These are phyloP conservation scores for Starmerella vaccinii DNA, from an alignment of 805 yeast species.

Conservation along the genomic window DNA sequence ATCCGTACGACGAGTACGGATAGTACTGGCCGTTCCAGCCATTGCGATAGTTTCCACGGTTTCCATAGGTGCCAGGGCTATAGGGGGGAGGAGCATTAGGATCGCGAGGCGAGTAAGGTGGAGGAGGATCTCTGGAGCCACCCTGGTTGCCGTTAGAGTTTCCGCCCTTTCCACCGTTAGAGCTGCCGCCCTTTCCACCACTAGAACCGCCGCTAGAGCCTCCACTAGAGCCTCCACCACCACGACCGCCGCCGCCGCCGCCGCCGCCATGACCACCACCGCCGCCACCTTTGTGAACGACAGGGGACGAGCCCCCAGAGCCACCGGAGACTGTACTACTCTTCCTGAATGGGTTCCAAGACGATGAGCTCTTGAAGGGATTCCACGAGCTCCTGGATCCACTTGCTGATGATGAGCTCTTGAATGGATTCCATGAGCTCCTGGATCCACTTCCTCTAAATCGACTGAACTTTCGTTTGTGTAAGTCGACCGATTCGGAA, in stretches of 20 bases:
- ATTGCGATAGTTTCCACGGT: conserved; percentile 3
- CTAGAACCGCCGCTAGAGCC: not conserved
- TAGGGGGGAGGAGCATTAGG: conserved; percentile 7
- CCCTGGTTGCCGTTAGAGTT: too few relatives aligned
- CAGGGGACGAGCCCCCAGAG: not conserved
- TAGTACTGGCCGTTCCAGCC: conserved; percentile 17
- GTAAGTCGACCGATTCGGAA: too few relatives aligned
- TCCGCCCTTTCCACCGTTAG: not conserved
- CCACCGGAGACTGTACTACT: too few relatives aligned
- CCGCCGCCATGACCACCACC: not conserved
- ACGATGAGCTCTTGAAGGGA: too few relatives aligned
- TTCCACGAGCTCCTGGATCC: too few relatives aligned
- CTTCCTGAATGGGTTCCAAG: too few relatives aligned
- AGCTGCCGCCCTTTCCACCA: not conserved
- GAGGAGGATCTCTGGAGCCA: conserved; percentile 1
- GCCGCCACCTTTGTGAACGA: not conserved
- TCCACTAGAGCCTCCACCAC: not conserved
- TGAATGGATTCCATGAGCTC: too few relatives aligned
- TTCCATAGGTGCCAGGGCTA: conserved; percentile 6
- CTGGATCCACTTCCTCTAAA: too few relatives aligned
- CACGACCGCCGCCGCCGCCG: not conserved
- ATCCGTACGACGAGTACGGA: conserved; percentile 11
- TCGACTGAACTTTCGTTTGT: too few relatives aligned
- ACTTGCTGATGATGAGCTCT: too few relatives aligned
- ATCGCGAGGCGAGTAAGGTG: conserved; percentile 8